Evolutionary conservation across 2,329 filamentous ascomycete species (phyloP).

Genomic region (Pseudocercospora musae): DNA sequence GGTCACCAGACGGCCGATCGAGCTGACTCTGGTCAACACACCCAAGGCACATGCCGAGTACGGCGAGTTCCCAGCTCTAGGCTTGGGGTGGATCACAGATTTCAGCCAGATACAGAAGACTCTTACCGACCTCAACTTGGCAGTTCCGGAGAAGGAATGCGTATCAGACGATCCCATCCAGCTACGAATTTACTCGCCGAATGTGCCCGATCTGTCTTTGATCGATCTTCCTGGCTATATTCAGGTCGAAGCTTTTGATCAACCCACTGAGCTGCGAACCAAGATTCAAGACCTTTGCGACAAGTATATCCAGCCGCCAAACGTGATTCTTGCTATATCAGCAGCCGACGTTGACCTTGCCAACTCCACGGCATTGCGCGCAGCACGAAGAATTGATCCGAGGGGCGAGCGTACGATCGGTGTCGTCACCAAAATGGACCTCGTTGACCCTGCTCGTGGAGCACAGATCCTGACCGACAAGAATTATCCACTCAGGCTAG

Average conservation of each 20-base stretch:
- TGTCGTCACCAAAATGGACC: constrained; percentile 98
- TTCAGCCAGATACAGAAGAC: constrained; percentile 91
- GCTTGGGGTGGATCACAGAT: constrained; percentile 84
- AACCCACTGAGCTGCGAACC: constrained; percentile 86
- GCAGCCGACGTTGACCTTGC: constrained; percentile 96
- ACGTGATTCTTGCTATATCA: constrained; percentile 95
- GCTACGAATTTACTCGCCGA: constrained; percentile 89
- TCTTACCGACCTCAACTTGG: constrained; percentile 88
- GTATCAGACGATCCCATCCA: constrained; percentile 97
- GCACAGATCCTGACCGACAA: constrained; percentile 75
- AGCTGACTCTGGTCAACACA: constrained; percentile 93
- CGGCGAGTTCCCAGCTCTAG: constrained; percentile 91
- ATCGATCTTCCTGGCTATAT: constrained; percentile 98
- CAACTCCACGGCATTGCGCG: constrained; percentile 88
- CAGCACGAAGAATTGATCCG: constrained; percentile 87
- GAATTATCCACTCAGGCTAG: constrained; percentile 91
- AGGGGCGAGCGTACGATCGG: constrained; percentile 94
- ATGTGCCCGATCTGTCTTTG: constrained; percentile 89
- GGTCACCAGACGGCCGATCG: constrained; percentile 94
- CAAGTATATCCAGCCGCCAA: constrained; percentile 95
- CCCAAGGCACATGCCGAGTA: constrained; percentile 84
- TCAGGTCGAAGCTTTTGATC: constrained; percentile 86
- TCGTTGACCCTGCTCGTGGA: constrained; percentile 81
- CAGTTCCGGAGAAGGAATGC: constrained; percentile 85
- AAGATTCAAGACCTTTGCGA: constrained; percentile 96